Evolutionary conservation across 495 filamentous ascomycete species (phyloP), one percentile per base, ranked within the genome.

Genomic region (Neurospora tetraspora): DNA sequence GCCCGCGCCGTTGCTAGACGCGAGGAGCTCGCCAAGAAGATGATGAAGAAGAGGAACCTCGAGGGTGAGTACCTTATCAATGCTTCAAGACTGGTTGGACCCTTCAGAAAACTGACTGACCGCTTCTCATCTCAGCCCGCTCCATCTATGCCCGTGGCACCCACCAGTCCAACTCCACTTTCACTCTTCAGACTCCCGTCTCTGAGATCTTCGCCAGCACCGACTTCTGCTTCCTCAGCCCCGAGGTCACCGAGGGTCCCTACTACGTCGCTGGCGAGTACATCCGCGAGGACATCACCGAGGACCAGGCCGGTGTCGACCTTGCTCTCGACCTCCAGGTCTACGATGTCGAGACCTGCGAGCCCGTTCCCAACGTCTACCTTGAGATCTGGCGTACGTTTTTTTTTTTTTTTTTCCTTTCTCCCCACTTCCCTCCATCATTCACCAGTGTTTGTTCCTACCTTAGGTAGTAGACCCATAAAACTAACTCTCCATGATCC

Each of bases 241-340:
- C 85, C 0, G 86, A 88, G 76, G 83, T 85, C 12, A 88, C 83
- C 38, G 81, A 88, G 77, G 86, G 86, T 7, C 85, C 86, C 59
- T 87, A 88, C 79, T 89, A 82, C 53, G 80, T 83, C 39, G 77
- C 77, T 38, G 82, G 82, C 72, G 82, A 84, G 73, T 80, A 78
- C 36, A 86, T 91, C 75, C 88, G 89, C 45, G 61, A 80, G 59
- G 82, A 91, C 74, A 76, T 91, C 40, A 78, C 81, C n/a, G 89
- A 91, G 70, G 79, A 77, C 36, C 82, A 91, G 75, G 71, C 75
- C 12, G 90, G 90, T 72, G 83, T 91, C 20, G 77, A 83, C 12
- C 81, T 90, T 20, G 84, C 85, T 70, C 80, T 91, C 53, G 90
- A 91, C 73, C 82, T 90, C 75, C 88, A 90, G 74, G 77, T 91